Evolutionary conservation across 192 early-diverging fungal species (phyloP).

Genomic region (Spinellus fusiger): DNA sequence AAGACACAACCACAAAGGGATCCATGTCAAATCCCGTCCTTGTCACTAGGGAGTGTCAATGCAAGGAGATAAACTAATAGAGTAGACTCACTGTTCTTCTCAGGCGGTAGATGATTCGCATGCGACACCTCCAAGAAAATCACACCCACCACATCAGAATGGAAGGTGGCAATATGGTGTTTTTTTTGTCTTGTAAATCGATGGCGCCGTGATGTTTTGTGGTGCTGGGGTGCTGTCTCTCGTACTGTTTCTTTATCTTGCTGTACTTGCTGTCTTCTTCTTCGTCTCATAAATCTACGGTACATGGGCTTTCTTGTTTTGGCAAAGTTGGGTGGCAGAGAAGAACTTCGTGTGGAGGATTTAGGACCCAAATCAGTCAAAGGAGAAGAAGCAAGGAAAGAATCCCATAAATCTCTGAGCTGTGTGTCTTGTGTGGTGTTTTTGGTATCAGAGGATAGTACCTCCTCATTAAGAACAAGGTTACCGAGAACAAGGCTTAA

Average conservation of each 20-base stretch:
- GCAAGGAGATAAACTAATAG: too few species aligned
- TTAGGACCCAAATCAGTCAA: background rate
- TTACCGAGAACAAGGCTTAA: background rate
- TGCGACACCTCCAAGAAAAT: conserved; percentile 44
- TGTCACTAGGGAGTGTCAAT: conserved; percentile 30
- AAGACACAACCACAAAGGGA: conserved; percentile 74
- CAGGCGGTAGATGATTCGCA: conserved; percentile 41
- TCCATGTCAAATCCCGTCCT: conserved; percentile 73
- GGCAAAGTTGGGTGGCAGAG: background rate
- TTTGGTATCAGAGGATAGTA: background rate
- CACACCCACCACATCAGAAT: conserved; percentile 36
- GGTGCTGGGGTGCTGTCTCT: background rate
- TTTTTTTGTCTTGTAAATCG: conserved; percentile 3
- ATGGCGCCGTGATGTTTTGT: background rate
- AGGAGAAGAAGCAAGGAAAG: background rate
- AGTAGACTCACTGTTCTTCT: conserved; percentile 25
- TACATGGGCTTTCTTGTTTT: background rate
- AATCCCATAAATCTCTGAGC: background rate
- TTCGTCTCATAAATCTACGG: conserved; percentile 1
- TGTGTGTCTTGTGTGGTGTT: background rate
- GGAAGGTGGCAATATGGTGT: conserved; percentile 11
- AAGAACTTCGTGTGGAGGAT: background rate
- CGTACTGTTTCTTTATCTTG: background rate
- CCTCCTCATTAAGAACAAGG: background rate
- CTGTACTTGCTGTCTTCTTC: conserved; percentile 12